These are phyloP conservation scores for Melampsora larici-populina DNA, from an alignment of 1,284 basidiomycete genomes.

Conservation along the genomic window DNA sequence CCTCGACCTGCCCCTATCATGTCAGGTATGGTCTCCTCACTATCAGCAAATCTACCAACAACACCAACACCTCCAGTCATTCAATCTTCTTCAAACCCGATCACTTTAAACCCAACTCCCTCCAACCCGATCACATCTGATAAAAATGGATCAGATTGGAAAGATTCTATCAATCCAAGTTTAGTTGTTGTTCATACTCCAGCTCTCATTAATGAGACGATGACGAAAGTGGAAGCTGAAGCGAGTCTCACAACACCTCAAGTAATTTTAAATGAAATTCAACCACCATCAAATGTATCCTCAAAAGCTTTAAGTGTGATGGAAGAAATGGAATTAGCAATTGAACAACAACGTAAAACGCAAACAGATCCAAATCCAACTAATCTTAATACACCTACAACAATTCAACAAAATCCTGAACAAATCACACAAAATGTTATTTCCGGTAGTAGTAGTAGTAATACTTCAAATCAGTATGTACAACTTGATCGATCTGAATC, in stretches of 20 bases:
- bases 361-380: background rate
- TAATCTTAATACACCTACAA: too few relatives aligned
- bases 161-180: conserved; percentile 7
- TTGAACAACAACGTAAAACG: background rate
- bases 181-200: background rate
- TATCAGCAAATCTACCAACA: too few relatives aligned
- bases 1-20: too few relatives aligned
- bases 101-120: background rate
- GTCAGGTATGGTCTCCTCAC: too few relatives aligned
- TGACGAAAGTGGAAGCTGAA: too few relatives aligned
- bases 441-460: too few relatives aligned
- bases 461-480: too few relatives aligned
- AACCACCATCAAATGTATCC: background rate
- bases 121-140: background rate
- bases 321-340: background rate
- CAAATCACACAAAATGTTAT: too few relatives aligned
- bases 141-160: background rate
- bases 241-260: too few relatives aligned
- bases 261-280: background rate
- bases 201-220: too few relatives aligned
- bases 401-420: too few relatives aligned
- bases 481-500: too few relatives aligned
- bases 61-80: background rate
- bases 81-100: background rate
- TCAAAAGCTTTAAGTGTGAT: background rate